Evolutionary conservation across 352 stramenopile species (phyloP), one percentile per base, ranked within the genome.

Genomic region (Peronospora farinosa): DNA sequence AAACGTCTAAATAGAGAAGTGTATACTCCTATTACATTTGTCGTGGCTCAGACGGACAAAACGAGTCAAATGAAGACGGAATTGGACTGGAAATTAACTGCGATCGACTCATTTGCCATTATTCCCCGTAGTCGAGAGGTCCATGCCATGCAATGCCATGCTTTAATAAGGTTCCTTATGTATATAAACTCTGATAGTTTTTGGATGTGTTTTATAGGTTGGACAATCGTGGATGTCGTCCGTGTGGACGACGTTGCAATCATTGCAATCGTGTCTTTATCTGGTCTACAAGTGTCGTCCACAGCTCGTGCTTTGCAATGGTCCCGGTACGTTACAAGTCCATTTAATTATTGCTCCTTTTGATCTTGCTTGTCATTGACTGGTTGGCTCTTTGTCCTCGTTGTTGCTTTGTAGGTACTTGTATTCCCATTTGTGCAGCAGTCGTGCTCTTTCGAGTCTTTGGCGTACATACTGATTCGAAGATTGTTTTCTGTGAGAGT

Each of bases 401-500:
- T 49, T 31, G 36, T 3, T 44, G 21, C 19, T 35, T n/a, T 57
- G 8, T 46, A 94, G 85, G 87, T 50, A 97, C 92, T 12, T 98
- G 91, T 69, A 82, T 98, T 27, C 94, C 94, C 17, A 84, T 98
- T 52, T 86, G 86, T 47, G 74, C 89, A 35, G 72, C 68, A 2
- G 80, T 92, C 40, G 72, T 97, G 57, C 56, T 97, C 13, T 73
- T 84, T 32, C 75, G 89, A 39, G 77, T 97, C 12, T 47, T 96
- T 12, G 79, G 85, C 2, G 33, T 95, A 8, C 57, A 78, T 16
- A 51, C 51, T 5, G 49, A 82, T 57, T 77, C 75, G 21, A 83
- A 86, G 57, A 87, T 97, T 55, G 55, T 98, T 7, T 98, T 97
- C 67, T 93, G 93, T 42, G 94, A 98, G 69, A 96, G 84, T 41